Conservation (phyloP, 768 basidiomycete genomes). For the Tulasnella sp. region DNA sequence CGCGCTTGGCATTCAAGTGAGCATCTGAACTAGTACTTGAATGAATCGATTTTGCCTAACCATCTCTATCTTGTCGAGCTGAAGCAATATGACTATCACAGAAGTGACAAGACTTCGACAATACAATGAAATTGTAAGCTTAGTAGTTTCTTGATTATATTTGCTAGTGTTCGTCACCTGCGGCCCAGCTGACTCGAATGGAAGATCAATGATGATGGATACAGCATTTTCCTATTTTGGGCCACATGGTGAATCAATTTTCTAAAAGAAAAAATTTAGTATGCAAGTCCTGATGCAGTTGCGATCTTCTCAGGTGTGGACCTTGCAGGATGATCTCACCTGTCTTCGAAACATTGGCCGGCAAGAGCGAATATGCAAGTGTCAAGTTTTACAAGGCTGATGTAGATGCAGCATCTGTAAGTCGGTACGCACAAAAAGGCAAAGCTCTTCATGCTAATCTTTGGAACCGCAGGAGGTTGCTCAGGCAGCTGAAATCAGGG, state of each 20-base stretch:
- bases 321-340: constrained; percentile 11
- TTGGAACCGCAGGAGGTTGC: constrained; percentile 5
- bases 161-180: no score
- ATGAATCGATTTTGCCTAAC: no score
- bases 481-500: neutral
- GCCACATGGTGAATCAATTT: neutral
- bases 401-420: neutral
- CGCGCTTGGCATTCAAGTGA: no score
- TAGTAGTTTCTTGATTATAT: no score
- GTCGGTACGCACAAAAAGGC: neutral
- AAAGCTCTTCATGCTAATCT: constrained; percentile 6
- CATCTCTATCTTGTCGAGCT: no score
- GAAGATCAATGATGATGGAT: neutral
- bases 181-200: no score
- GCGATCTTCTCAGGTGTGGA: neutral
- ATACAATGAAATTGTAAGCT: no score
- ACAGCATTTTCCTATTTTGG: neutral
- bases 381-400: neutral
- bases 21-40: no score
- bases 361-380: constrained; percentile 12
- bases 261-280: no score
- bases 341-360: constrained; percentile 1
- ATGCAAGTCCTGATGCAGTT: neutral
- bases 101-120: no score
- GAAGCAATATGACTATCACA: no score